Percentiles rank a stretch among this genome's conserved stretches.
phyloP scores from a whole-genome alignment of 768 basidiomycete genomes.

The Lactarius deliciosus region DNA sequence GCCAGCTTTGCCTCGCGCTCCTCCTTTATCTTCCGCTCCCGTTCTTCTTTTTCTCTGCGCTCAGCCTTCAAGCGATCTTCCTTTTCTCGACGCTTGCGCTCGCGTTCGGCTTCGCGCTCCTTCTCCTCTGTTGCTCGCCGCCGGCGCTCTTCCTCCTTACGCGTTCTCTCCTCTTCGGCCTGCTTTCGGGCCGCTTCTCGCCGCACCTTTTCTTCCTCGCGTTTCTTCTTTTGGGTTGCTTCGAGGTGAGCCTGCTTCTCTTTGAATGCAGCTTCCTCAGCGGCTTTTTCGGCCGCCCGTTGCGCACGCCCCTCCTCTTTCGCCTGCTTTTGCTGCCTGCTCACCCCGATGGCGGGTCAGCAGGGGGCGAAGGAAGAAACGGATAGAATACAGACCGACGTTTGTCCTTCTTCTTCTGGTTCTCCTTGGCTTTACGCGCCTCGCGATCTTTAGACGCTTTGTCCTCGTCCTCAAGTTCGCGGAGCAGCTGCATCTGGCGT shows the following conservation, averaged over 20 bases:
- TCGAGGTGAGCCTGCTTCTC: conserved; percentile 76
- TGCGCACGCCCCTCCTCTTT: conserved; percentile 90
- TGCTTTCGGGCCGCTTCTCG: conserved; percentile 76
- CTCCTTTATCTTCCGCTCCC: conserved; percentile 61
- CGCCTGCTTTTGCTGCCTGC: conserved; percentile 84
- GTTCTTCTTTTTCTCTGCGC: conserved; percentile 55
- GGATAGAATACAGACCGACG: conserved; percentile 60
- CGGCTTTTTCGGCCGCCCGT: conserved; percentile 81
- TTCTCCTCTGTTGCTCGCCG: conserved; percentile 77
- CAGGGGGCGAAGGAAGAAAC: conserved; percentile 19
- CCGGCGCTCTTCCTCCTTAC: conserved; percentile 82
- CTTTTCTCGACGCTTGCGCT: conserved; percentile 70
- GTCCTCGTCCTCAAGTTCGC: conserved; percentile 96
- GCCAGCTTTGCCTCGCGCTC: conserved; percentile 61
- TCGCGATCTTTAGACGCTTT: conserved; percentile 82
- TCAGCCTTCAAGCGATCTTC: conserved; percentile 60
- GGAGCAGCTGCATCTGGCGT: conserved; percentile 86
- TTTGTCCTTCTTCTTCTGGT: conserved; percentile 99
- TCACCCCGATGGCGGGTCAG: conserved; percentile 3
- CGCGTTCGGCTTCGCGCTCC: conserved; percentile 74
- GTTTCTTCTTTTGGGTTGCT: conserved; percentile 75
- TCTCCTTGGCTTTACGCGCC: conserved; percentile 87
- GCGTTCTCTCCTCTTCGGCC: conserved; percentile 77
- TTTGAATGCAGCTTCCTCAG: conserved; percentile 76
- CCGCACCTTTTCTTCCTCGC: conserved; percentile 82